Percentiles rank a stretch among this genome's conserved stretches.
Evolutionary conservation across 2,329 filamentous ascomycete genomes (phyloP).

Genomic region (Arthrobotrys iridis): DNA sequence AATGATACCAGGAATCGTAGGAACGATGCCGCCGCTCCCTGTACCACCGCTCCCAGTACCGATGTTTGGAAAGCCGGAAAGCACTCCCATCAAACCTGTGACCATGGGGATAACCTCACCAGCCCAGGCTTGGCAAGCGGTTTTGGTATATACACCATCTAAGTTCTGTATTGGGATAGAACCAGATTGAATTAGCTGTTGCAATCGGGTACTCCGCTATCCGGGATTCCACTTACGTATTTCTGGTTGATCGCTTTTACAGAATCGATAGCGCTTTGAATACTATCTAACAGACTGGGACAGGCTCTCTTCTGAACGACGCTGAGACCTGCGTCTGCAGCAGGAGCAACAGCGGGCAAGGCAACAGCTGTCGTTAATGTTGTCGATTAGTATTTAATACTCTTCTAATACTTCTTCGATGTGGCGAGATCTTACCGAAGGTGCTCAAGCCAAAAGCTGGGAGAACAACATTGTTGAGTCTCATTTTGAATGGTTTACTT

Average conservation of each 20-base stretch:
- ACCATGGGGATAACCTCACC: background rate
- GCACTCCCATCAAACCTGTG: background rate
- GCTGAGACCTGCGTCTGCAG: no score
- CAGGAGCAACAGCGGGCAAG: background rate
- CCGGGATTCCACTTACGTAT: background rate
- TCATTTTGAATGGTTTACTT: background rate
- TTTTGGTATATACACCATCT: background rate
- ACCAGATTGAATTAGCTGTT: no score
- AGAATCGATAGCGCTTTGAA: background rate
- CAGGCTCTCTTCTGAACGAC: no score
- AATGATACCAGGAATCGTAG: no score
- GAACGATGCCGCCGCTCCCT: no score
- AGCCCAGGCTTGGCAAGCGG: background rate
- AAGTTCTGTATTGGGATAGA: no score
- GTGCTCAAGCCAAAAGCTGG: background rate
- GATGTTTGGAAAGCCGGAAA: background rate
- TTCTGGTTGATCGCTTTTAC: background rate
- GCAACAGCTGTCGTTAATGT: no score
- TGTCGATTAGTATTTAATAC: no score
- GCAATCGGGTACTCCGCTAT: no score
- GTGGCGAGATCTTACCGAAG: background rate
- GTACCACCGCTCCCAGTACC: no score
- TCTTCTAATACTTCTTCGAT: no score
- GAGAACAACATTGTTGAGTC: conserved; percentile 4
- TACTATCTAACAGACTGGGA: no score